Evolutionary conservation across 2,329 filamentous ascomycete genomes (phyloP), one percentile per base, ranked within the genome.

Genomic region (Arachnomyces sp.): DNA sequence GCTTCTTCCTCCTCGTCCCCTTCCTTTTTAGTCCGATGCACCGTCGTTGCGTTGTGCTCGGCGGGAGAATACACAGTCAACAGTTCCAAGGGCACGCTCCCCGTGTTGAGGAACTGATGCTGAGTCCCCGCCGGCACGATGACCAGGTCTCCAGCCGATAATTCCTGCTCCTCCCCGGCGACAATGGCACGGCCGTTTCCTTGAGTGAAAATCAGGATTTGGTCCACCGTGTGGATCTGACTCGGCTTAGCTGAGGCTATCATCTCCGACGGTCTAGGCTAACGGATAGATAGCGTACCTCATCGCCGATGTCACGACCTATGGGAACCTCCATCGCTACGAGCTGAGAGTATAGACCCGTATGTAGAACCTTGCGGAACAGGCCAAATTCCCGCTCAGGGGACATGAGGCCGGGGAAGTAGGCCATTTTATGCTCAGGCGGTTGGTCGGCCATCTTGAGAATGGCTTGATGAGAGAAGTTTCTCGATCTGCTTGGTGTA

Each of bases 311-410:
- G 21, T 82, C 77, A 2, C 78, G 77, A 11, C 69, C 71, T 0
- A 78, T 73, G 0, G 78, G 78, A 0, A 82, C 68, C 32, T 77
- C 78, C 78, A 82, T 82, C 0, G 78, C 67, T 0, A 82, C 78
- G 7, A 82, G 57, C 56, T 82, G 78, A 8, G 68, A 71, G 55
- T 80, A 81, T 5, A 82, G 59, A 0, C 78, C 78, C 2, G 78
- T 82, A 59, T 73, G 78, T 11, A 82, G 59, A 15, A 82, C 77
- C 28, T 73, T 75, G 3, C 78, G 66, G 53, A 81, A 82, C 14
- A 74, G 75, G 1, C 78, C 66, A 52, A 81, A 82, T 42, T 78
- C 73, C 2, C 63, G 69, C 30, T 69, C 63, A 14, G 67, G 65
- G 7, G 67, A 72, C 18, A 73, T 69, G 58, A 81, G 69, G 11